A percentile compares a stretch with the other conserved stretches of the same genome.
Conservation (phyloP, 192 early-diverging fungal genomes). For the Entophlyctis luteolus region DNA sequence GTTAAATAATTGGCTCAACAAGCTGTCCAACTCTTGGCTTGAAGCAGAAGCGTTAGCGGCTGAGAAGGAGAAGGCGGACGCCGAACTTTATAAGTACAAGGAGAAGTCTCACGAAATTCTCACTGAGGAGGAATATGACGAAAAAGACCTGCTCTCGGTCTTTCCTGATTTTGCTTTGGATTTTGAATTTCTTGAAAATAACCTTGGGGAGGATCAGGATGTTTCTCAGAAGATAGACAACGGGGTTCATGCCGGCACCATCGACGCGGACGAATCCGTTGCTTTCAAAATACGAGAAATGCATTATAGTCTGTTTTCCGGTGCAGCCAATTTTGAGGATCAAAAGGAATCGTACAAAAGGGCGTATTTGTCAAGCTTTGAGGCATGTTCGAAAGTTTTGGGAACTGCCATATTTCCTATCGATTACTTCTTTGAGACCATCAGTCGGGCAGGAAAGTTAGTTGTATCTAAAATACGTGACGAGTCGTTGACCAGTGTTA, state of each 20-base stretch:
- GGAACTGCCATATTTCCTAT: slow-evolving; percentile 10
- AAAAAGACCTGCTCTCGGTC: slow-evolving; percentile 64
- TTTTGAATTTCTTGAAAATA: slow-evolving; percentile 43
- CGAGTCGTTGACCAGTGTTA: neutral
- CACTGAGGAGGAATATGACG: slow-evolving; percentile 63
- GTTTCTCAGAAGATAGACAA: slow-evolving; percentile 15
- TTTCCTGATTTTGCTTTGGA: slow-evolving; percentile 79
- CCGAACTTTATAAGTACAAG: slow-evolving; percentile 45
- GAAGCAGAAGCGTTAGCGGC: slow-evolving; percentile 53
- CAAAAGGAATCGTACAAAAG: neutral
- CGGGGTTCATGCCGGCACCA: neutral
- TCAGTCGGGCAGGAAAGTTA: slow-evolving; percentile 9
- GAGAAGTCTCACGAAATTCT: slow-evolving; percentile 36
- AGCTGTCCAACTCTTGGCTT: slow-evolving; percentile 60
- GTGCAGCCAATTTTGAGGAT: slow-evolving; percentile 15
- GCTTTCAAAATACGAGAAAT: slow-evolving; percentile 50
- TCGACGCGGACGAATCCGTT: slow-evolving; percentile 39
- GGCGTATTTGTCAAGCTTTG: slow-evolving; percentile 22
- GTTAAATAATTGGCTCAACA: slow-evolving; percentile 52
- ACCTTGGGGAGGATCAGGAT: slow-evolving; percentile 30
- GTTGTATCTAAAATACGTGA: slow-evolving; percentile 12
- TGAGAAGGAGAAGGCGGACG: slow-evolving; percentile 31
- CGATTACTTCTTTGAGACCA: slow-evolving; percentile 1
- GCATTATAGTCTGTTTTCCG: slow-evolving; percentile 40
- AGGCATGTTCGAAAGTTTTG: slow-evolving; percentile 10